Evolutionary conservation across 106 monocot genomes (phyloP), one percentile per base, ranked within the genome.

Genomic region (Dactylorhiza incarnata): DNA sequence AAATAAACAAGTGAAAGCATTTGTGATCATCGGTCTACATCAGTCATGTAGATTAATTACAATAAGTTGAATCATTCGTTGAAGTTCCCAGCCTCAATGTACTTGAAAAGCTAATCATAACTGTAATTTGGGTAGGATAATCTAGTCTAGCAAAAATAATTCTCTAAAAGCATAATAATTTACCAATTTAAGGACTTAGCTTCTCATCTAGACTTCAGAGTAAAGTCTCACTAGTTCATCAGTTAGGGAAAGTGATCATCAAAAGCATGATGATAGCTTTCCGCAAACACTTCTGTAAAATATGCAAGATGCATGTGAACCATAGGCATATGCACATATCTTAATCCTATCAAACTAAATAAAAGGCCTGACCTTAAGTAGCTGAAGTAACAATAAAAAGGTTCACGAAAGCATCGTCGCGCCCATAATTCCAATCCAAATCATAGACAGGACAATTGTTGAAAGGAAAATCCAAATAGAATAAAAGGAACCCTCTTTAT

Each of bases 351-450:
- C 65, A 65, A 29, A 13, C 23, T 23, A 22, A 24, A 19, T 7
- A 10, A 22, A 23, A 62, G n/a, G 20, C 58, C 22, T 9, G 19
- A 59, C 8, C 6, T 62, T 62, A 65, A 65, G 17, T 26, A 22
- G 19, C 37, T 65, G 29, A 65, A 65, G 26, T 0, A 26, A 65
- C 65, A 29, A 65, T 6, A 59, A 58, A 59, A 59, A 65, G 7
- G 65, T 7, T 63, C 1, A 65, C 13, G 4, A 12, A 65, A 65
- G 17, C 29, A 65, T 63, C 24, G 22, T 24, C 10, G 25, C 3
- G 58, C 58, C 17, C 22, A 63, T 65, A 65, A 65, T 65, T 29
- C 65, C 65, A 65, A 20, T 29, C 12, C 65, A 65, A 65, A 29
- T 65, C 13, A 65, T 5, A n/a, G 65, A 25, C 24, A 65, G 29